phyloP scores from a whole-genome alignment of 1,284 basidiomycete species.

The Chiua sp. region DNA sequence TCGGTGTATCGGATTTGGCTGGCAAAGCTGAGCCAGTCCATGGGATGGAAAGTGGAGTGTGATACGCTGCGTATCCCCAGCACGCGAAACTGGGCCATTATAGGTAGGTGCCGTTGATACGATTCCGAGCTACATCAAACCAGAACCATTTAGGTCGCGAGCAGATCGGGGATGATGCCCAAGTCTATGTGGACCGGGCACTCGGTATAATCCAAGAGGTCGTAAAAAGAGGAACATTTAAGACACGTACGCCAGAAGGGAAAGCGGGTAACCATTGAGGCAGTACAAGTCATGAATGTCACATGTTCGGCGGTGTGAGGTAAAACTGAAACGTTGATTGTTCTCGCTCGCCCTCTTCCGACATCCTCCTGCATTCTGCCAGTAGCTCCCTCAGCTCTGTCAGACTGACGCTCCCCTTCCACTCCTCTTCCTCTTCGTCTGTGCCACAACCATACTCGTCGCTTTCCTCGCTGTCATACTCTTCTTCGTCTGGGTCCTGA shows the following conservation, averaged over 20 bases:
- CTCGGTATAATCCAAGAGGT: constrained; percentile 55
- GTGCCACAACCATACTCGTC: constrained; percentile 37
- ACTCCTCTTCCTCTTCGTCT: constrained; percentile 40
- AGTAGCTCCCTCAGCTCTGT: constrained; percentile 52
- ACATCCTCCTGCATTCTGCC: constrained; percentile 55
- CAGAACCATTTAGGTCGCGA: constrained; percentile 39
- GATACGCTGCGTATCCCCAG: constrained; percentile 91
- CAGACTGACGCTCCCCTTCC: constrained; percentile 35
- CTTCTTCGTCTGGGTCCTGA: constrained; percentile 42
- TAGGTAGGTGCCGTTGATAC: constrained; percentile 63
- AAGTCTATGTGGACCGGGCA: constrained; percentile 44
- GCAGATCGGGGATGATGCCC: constrained; percentile 31
- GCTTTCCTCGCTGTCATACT: constrained; percentile 39
- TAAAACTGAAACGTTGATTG: constrained; percentile 33
- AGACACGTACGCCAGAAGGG: constrained; percentile 72
- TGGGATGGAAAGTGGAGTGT: constrained; percentile 88
- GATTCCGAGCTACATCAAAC: not conserved
- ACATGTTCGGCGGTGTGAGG: constrained; percentile 16
- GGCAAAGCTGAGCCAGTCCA: constrained; percentile 66
- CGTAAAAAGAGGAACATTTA: constrained; percentile 64
- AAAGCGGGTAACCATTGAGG: constrained; percentile 46
- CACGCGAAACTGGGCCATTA: constrained; percentile 91
- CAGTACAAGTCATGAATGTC: not conserved
- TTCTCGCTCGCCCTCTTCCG: constrained; percentile 44
- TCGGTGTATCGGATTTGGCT: constrained; percentile 86